Evolutionary conservation across 2,329 filamentous ascomycete genomes (phyloP).

Genomic region (Talaromyces sp.): DNA sequence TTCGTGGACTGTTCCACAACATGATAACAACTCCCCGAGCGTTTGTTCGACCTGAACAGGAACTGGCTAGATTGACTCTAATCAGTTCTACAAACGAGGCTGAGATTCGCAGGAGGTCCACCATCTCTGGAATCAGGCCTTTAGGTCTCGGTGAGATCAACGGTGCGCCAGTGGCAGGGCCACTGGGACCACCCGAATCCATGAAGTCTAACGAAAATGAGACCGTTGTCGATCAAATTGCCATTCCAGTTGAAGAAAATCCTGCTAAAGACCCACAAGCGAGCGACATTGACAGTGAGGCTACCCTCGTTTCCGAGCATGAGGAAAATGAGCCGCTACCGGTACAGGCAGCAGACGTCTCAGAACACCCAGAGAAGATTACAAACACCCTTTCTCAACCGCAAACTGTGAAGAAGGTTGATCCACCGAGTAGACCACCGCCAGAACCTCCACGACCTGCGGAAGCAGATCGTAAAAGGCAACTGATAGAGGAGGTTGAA

Average conservation of each 20-base stretch:
- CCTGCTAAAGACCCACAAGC: conserved; percentile 28
- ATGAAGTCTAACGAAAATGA: conserved; percentile 23
- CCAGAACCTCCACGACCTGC: conserved; percentile 58
- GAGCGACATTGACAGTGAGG: conserved; percentile 34
- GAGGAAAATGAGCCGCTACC: conserved; percentile 40
- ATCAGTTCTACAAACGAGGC: conserved; percentile 59
- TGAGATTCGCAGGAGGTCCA: conserved; percentile 50
- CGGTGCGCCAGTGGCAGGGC: conserved; percentile 47
- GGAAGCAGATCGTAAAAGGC: conserved; percentile 35
- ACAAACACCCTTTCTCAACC: conserved; percentile 23
- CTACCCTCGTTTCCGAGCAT: conserved; percentile 41
- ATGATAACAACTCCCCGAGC: conserved; percentile 64
- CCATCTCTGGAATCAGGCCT: conserved; percentile 35
- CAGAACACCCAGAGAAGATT: not conserved
- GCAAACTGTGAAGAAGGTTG: conserved; percentile 21
- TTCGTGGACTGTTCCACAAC: conserved; percentile 67
- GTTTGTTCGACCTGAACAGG: conserved; percentile 69
- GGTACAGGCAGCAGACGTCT: not conserved
- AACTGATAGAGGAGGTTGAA: conserved; percentile 52
- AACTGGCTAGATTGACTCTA: conserved; percentile 77
- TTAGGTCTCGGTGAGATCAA: conserved; percentile 44
- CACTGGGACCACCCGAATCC: conserved; percentile 41
- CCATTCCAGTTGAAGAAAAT: conserved; percentile 23
- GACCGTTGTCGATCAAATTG: conserved; percentile 12
- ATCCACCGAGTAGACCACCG: conserved; percentile 52